Percentiles rank a stretch among this genome's conserved stretches.
Evolutionary conservation across 1,284 basidiomycete genomes (phyloP).

Genomic region (Phellopilus nigrolimitatus): DNA sequence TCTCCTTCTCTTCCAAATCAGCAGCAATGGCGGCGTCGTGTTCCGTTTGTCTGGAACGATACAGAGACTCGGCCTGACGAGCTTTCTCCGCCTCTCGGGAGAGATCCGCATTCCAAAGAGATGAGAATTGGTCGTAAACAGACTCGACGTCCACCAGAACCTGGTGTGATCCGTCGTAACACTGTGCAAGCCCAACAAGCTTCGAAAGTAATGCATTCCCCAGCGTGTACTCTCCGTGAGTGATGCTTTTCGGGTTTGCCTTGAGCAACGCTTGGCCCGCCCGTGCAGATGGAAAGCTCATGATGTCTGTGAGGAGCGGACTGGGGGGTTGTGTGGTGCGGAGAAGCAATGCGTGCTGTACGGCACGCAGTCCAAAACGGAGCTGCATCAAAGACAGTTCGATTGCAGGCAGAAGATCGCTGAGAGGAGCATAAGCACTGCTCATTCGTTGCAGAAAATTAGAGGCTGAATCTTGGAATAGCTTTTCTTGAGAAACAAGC

Average conservation of each 20-base stretch:
- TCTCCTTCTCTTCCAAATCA: conserved; percentile 78
- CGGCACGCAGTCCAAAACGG: conserved; percentile 71
- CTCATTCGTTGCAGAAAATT: conserved; percentile 39
- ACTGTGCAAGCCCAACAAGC: conserved; percentile 43
- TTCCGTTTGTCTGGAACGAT: conserved; percentile 63
- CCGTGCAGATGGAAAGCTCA: conserved; percentile 9
- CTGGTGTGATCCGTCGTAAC: conserved; percentile 35
- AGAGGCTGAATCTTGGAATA: conserved; percentile 30
- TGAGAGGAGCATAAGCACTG: conserved; percentile 41
- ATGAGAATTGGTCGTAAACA: conserved; percentile 69
- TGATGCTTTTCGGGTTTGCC: not conserved
- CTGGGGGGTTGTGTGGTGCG: not conserved
- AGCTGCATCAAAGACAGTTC: conserved; percentile 62
- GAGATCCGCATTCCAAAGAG: conserved; percentile 82
- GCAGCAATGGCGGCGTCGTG: conserved; percentile 64
- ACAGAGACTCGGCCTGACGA: conserved; percentile 71
- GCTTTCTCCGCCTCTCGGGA: conserved; percentile 64
- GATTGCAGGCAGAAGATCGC: conserved; percentile 69
- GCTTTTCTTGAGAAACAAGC: conserved; percentile 21
- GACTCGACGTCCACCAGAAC: conserved; percentile 37
- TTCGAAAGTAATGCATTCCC: conserved; percentile 44
- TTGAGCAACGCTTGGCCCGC: not conserved
- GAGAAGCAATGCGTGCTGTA: conserved; percentile 23
- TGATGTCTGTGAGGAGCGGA: not conserved
- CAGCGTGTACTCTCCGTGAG: conserved; percentile 23